Evolutionary conservation across 2,329 filamentous ascomycete species (phyloP).

Genomic region (Aspergillus latus): DNA sequence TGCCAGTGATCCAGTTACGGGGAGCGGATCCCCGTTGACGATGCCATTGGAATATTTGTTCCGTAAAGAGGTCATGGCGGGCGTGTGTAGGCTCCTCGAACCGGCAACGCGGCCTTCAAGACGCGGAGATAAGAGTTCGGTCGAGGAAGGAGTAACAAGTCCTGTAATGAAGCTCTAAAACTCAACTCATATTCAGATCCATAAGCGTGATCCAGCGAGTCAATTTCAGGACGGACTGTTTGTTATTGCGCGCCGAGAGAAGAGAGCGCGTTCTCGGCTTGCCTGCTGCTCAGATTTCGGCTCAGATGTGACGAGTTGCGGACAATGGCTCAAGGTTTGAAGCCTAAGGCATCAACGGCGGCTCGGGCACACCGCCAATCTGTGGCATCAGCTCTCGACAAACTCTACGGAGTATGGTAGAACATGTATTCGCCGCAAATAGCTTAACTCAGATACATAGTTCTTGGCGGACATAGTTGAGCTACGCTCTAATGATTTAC

Average conservation of each 20-base stretch:
- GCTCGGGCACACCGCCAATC: conserved; percentile 31
- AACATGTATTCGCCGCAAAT: not conserved
- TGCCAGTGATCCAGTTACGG: conserved; percentile 33
- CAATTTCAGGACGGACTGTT: conserved; percentile 4
- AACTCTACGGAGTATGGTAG: not conserved
- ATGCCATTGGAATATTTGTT: conserved; percentile 56
- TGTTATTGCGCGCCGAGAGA: conserved; percentile 8
- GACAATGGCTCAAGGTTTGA: conserved; percentile 9
- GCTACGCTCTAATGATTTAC: too few species aligned
- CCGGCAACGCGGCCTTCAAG: not conserved
- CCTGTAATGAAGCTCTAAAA: conserved; percentile 24
- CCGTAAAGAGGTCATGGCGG: conserved; percentile 52
- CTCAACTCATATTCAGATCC: conserved; percentile 34
- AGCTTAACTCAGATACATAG: too few species aligned
- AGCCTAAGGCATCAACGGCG: conserved; percentile 22
- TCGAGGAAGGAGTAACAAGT: conserved; percentile 10
- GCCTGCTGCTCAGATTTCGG: conserved; percentile 3
- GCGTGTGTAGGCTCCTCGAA: not conserved
- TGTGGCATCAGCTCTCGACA: conserved; percentile 6
- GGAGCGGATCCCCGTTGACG: conserved; percentile 47
- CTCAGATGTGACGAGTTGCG: conserved; percentile 22
- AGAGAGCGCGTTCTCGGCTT: conserved; percentile 2
- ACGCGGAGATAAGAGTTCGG: conserved; percentile 20
- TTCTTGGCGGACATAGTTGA: too few species aligned
- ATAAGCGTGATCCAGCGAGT: not conserved